Percentiles rank a stretch among this genome's conserved stretches.
Conservation (phyloP, 345 rosid genomes). For the Bruguiera gymnorhiza region DNA sequence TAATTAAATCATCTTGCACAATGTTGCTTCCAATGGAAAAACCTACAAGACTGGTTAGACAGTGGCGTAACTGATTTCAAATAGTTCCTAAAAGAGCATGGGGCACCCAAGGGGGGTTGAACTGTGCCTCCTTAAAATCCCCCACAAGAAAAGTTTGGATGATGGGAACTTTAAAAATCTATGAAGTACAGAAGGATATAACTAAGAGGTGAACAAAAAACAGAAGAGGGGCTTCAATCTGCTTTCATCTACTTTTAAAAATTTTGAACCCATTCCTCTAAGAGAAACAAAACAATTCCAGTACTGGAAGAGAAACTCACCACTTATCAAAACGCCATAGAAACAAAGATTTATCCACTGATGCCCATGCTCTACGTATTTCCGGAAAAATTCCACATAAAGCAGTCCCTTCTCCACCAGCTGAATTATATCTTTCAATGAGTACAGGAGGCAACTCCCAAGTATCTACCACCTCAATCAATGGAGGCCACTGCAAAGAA, state of each 20-base stretch:
- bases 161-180: not conserved
- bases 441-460: conserved; percentile 86
- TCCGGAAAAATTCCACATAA: conserved; percentile 92
- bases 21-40: too few relatives aligned
- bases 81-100: too few relatives aligned
- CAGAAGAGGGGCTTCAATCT: too few relatives aligned
- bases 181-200: too few relatives aligned
- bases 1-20: too few relatives aligned
- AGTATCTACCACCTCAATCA: conserved; percentile 71
- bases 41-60: too few relatives aligned
- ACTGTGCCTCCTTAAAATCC: not conserved
- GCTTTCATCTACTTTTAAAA: too few relatives aligned
- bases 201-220: too few relatives aligned
- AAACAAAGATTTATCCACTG: conserved; percentile 85
- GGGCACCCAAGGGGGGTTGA: not conserved
- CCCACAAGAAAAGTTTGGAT: not conserved
- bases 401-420: conserved; percentile 98
- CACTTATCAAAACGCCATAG: conserved; percentile 96
- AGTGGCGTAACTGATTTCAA: too few relatives aligned
- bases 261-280: too few relatives aligned
- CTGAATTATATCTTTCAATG: conserved; percentile 79
- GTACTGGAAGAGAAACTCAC: conserved; percentile 32
- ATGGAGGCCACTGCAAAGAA: conserved; percentile 85
- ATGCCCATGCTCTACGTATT: conserved; percentile 95
- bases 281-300: too few relatives aligned